These are phyloP conservation scores for Plantago lanceolata DNA, from an alignment of 305 asterid species.

Conservation along the genomic window DNA sequence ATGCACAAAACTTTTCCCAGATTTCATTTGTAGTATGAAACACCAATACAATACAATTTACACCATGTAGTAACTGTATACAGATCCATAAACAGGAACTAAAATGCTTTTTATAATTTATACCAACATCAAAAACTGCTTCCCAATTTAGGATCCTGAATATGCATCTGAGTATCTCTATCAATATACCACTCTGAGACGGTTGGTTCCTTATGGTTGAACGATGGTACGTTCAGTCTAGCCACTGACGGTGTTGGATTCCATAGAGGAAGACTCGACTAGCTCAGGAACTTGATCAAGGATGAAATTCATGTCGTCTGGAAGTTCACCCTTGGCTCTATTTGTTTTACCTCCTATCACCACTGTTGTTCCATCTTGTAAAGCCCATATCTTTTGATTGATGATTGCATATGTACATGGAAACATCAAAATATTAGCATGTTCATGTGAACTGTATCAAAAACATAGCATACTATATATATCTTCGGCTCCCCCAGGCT, in stretches of 20 bases:
- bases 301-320: slow-evolving; percentile 55
- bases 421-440: slow-evolving; percentile 21
- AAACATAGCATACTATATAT: background rate
- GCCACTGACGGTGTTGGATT: slow-evolving; percentile 25
- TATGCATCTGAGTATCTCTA: background rate
- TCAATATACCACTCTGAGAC: background rate
- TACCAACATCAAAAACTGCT: background rate
- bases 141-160: background rate
- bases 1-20: no score
- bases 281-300: slow-evolving; percentile 66
- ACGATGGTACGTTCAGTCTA: slow-evolving; percentile 4
- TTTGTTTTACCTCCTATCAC: slow-evolving; percentile 80
- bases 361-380: slow-evolving; percentile 72
- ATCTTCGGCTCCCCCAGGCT: background rate
- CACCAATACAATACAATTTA: background rate
- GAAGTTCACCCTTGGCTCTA: slow-evolving; percentile 66
- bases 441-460: background rate
- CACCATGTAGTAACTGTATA: no score
- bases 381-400: slow-evolving; percentile 64
- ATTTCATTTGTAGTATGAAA: no score
- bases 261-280: slow-evolving; percentile 32
- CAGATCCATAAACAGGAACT: no score
- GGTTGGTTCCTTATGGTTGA: slow-evolving; percentile 8
- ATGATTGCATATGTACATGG: slow-evolving; percentile 10
- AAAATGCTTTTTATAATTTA: background rate